Evolutionary conservation across 2,329 filamentous ascomycete genomes (phyloP).

Genomic region (Daldinia sp.): DNA sequence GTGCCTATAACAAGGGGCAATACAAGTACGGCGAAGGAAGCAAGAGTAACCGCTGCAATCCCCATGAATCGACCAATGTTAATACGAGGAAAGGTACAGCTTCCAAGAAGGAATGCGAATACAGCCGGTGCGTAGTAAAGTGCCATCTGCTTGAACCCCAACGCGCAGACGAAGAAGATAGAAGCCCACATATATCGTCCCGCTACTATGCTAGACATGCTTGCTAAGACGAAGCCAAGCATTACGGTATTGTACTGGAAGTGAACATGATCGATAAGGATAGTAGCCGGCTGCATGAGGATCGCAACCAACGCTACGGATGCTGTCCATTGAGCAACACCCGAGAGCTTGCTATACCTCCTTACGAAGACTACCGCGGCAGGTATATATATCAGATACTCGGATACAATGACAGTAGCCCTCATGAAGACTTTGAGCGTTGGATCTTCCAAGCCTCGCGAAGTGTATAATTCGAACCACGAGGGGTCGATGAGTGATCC

Average conservation of each 20-base stretch:
- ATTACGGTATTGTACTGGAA: slow-evolving; percentile 99
- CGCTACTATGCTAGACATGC: slow-evolving; percentile 88
- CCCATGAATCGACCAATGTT: slow-evolving; percentile 76
- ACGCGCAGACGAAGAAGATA: slow-evolving; percentile 90
- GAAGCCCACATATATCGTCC: slow-evolving; percentile 88
- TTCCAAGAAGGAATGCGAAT: slow-evolving; percentile 90
- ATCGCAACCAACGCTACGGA: slow-evolving; percentile 90
- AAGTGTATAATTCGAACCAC: slow-evolving; percentile 90
- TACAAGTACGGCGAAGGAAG: slow-evolving; percentile 80
- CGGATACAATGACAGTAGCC: slow-evolving; percentile 88
- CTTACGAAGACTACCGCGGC: slow-evolving; percentile 87
- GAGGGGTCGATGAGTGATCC: slow-evolving; percentile 80
- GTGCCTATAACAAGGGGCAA: slow-evolving; percentile 80
- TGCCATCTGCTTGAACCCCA: slow-evolving; percentile 99
- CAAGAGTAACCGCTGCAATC: slow-evolving; percentile 79
- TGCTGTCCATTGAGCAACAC: slow-evolving; percentile 83
- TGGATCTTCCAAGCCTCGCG: slow-evolving; percentile 83
- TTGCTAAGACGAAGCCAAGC: slow-evolving; percentile 89
- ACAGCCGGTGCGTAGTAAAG: slow-evolving; percentile 95
- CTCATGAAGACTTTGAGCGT: slow-evolving; percentile 95
- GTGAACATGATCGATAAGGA: slow-evolving; percentile 84
- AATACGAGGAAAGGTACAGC: slow-evolving; percentile 81
- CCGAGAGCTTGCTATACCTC: slow-evolving; percentile 79
- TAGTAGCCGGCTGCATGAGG: slow-evolving; percentile 89
- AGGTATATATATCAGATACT: slow-evolving; percentile 90